Evolutionary conservation across 331 rosid genomes (phyloP).

Genomic region (Pyrus hybrid): DNA sequence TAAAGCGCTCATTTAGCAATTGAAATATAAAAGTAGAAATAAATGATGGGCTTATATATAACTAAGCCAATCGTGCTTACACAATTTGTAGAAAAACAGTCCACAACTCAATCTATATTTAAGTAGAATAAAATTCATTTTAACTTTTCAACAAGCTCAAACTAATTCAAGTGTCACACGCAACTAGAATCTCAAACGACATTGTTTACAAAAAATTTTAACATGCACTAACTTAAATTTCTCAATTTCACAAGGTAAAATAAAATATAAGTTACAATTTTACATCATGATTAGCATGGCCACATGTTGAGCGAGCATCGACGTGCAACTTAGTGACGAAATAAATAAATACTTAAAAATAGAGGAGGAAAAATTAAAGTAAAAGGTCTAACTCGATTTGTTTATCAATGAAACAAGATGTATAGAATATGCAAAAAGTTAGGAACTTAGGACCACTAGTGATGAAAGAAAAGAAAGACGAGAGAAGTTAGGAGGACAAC

Average conservation of each 20-base stretch:
- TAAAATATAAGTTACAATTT: not conserved
- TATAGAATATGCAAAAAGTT: not conserved
- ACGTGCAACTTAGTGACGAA: too few relatives aligned
- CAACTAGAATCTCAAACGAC: not conserved
- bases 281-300: not conserved
- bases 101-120: too few relatives aligned
- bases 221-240: not conserved
- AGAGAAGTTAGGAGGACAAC: not conserved
- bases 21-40: not conserved
- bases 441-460: not conserved
- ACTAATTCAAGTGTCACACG: not conserved
- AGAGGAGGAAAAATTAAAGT: too few relatives aligned
- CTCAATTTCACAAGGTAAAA: not conserved
- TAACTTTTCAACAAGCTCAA: too few relatives aligned
- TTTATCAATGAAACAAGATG: not conserved
- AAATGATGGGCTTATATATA: not conserved
- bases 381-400: too few relatives aligned
- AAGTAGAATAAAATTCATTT: too few relatives aligned
- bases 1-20: not conserved
- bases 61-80: too few relatives aligned
- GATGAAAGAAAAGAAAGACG: not conserved
- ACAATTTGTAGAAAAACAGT: too few relatives aligned
- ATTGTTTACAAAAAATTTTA: not conserved
- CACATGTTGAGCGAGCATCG: too few relatives aligned
- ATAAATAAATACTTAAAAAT: too few relatives aligned